These are phyloP conservation scores for Suillus americanus DNA, from an alignment of 768 basidiomycete species.

Conservation along the genomic window DNA sequence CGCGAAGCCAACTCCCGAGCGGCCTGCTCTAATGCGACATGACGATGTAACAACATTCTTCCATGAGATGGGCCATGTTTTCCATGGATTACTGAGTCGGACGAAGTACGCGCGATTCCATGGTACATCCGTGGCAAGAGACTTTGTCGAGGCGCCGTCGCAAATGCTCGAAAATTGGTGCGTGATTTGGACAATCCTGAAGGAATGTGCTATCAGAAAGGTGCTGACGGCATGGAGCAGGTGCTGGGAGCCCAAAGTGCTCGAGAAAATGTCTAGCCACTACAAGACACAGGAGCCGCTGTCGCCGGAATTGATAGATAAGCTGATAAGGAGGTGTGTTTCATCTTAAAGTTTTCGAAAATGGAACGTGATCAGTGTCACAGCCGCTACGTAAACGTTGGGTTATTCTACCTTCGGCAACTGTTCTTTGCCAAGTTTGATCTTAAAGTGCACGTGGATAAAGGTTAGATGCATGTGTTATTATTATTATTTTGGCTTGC, in stretches of 20 bases:
- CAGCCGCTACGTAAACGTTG: slow-evolving; percentile 79
- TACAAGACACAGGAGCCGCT: slow-evolving; percentile 73
- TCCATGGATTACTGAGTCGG: slow-evolving; percentile 66
- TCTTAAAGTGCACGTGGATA: slow-evolving; percentile 69
- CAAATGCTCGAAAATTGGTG: slow-evolving; percentile 94
- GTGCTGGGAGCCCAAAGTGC: slow-evolving; percentile 82
- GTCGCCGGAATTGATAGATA: slow-evolving; percentile 69
- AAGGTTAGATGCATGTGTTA: slow-evolving; percentile 38
- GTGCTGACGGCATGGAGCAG: slow-evolving; percentile 25
- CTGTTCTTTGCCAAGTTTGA: slow-evolving; percentile 84
- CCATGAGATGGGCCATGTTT: slow-evolving; percentile 85
- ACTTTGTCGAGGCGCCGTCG: slow-evolving; percentile 88
- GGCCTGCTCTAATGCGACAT: slow-evolving; percentile 84
- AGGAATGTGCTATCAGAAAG: not conserved
- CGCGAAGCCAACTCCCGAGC: slow-evolving; percentile 78
- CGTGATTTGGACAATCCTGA: slow-evolving; percentile 7
- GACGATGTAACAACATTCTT: slow-evolving; percentile 89
- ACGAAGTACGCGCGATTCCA: slow-evolving; percentile 80
- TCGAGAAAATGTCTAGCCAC: slow-evolving; percentile 73
- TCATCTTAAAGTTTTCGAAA: not conserved
- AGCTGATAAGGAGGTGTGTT: slow-evolving; percentile 72
- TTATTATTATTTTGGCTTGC: not conserved
- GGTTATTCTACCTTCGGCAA: slow-evolving; percentile 79
- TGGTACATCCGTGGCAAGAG: slow-evolving; percentile 75
- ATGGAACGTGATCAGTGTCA: not conserved